Evolutionary conservation across 2,329 filamentous ascomycete species (phyloP), one percentile per base, ranked within the genome.

Genomic region (Cladosporium colombiae): DNA sequence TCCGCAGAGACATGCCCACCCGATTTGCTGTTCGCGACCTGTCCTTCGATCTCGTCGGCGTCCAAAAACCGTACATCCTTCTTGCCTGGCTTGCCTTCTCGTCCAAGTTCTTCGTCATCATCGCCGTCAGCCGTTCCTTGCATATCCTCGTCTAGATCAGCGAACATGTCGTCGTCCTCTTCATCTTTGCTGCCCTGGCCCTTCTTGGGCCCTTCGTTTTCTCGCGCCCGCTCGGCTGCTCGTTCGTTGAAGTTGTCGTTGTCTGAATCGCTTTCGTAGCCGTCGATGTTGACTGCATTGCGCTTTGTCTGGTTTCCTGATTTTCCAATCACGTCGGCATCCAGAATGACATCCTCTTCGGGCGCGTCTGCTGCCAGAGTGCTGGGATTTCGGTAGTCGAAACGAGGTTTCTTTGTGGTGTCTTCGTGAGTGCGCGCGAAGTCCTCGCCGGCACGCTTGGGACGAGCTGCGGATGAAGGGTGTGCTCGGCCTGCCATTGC

Each of bases 361-460:
- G 86, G 85, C 1, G 88, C 90, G 76, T 96, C 92, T 1, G 93
- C 89, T 1, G 92, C 94, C 5, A 99, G 86, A 0, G 91, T 93
- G 18, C 93, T 97, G 3, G 95, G 95, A 76, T 99, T 98, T 70
- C 95, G 92, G 62, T 95, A 83, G 78, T 99, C 95, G 79, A 99
- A 99, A 74, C 91, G 92, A 66, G 92, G 90, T 75, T 93, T 93
- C 77, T 96, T 96, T 62, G 82, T 77, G 63, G 88, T 85, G 70
- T 85, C 81, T 74, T 91, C 89, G 76, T 94, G 88, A 21, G 87
- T 88, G 66, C 91, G 89, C 53, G 90, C 88, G 76, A 91, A 96
- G 72, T 89, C 87, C 80, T 97, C 93, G 72, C 89, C 91, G 5
- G 87, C 90, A 70, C 93, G 89, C 80, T 94, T 96, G 11, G 92